Evolutionary conservation across 208 protist genomes (phyloP).

Genomic region (Phytomonas francai): DNA sequence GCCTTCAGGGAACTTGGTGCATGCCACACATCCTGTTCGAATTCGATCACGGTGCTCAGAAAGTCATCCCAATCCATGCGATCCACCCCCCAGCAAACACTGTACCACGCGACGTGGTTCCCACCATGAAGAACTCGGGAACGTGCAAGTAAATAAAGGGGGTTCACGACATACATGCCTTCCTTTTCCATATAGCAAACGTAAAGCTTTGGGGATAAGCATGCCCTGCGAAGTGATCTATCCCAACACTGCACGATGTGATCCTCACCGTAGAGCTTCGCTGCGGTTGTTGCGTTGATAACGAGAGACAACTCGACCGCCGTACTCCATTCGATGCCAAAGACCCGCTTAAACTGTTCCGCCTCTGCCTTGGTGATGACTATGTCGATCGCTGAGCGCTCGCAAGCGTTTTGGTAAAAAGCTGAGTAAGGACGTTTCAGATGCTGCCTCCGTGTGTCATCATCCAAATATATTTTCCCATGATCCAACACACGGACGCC

Average conservation of each 20-base stretch:
- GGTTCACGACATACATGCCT: slow-evolving; percentile 80
- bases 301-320: slow-evolving; percentile 61
- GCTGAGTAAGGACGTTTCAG: slow-evolving; percentile 46
- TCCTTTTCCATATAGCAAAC: slow-evolving; percentile 50
- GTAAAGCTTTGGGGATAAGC: slow-evolving; percentile 56
- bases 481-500: slow-evolving; percentile 35
- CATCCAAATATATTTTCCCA: slow-evolving; percentile 32
- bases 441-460: slow-evolving; percentile 35
- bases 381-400: slow-evolving; percentile 33
- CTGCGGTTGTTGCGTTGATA: slow-evolving; percentile 57
- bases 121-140: slow-evolving; percentile 40
- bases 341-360: slow-evolving; percentile 37
- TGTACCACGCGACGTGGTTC: slow-evolving; percentile 45
- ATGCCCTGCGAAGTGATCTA: slow-evolving; percentile 31
- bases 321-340: slow-evolving; percentile 51
- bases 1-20: slow-evolving; percentile 39
- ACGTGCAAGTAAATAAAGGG: slow-evolving; percentile 58
- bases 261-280: slow-evolving; percentile 34
- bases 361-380: slow-evolving; percentile 38
- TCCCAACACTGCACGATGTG: slow-evolving; percentile 39
- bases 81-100: slow-evolving; percentile 46
- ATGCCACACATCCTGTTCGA: slow-evolving; percentile 32
- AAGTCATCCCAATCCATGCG: slow-evolving; percentile 57
- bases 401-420: slow-evolving; percentile 66
- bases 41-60: slow-evolving; percentile 52